Evolutionary conservation across 306 rosid species (phyloP).

Genomic region (Arachis hypogaea): DNA sequence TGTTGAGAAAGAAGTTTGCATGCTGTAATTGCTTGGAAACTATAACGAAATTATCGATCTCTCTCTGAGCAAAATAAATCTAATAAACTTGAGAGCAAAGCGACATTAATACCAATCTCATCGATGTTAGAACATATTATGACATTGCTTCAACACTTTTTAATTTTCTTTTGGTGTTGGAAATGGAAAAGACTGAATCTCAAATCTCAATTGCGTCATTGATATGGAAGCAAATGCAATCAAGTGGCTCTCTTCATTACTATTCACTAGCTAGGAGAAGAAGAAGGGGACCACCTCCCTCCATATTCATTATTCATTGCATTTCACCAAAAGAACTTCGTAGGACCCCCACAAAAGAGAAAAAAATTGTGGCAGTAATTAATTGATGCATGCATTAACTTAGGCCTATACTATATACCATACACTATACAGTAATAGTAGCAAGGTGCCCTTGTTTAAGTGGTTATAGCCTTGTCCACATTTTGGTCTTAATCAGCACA

Average conservation of each 20-base stretch:
- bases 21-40: not conserved
- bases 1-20: no score
- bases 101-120: no score
- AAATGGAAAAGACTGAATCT: slow-evolving; percentile 12
- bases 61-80: not conserved
- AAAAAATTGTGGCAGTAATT: slow-evolving; percentile 17
- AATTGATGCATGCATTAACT: not conserved
- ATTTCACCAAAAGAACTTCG: slow-evolving; percentile 37
- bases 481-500: slow-evolving; percentile 36
- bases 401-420: no score
- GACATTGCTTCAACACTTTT: not conserved
- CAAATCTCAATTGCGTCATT: not conserved
- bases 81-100: not conserved
- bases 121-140: not conserved
- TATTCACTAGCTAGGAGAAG: no score
- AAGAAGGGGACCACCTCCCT: slow-evolving; percentile 41
- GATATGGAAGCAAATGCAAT: slow-evolving; percentile 18
- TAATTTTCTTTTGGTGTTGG: not conserved
- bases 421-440: not conserved
- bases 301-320: slow-evolving; percentile 30
- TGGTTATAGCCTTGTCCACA: slow-evolving; percentile 54
- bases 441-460: slow-evolving; percentile 28
- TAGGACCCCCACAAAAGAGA: slow-evolving; percentile 43
- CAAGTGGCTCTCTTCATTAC: slow-evolving; percentile 28
- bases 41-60: not conserved